Conservation (phyloP, 2,329 filamentous ascomycete species). For the Aspergillus caelatus region DNA sequence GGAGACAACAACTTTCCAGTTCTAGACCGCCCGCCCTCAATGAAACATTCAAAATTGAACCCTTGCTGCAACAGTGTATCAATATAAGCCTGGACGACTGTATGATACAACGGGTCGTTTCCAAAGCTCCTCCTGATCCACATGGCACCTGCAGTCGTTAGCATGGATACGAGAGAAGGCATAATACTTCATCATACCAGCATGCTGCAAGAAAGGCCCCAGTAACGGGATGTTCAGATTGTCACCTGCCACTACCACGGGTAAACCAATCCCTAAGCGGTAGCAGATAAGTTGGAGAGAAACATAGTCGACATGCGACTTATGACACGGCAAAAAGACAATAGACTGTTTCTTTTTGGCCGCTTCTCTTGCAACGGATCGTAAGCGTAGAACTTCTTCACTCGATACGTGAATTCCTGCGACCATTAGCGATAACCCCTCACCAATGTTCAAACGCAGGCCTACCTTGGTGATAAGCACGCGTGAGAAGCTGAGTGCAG, state of each 20-base stretch:
- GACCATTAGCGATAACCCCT: slow-evolving; percentile 8
- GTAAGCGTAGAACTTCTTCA: slow-evolving; percentile 83
- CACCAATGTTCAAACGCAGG: neutral
- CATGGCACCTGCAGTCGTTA: slow-evolving; percentile 68
- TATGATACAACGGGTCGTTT: slow-evolving; percentile 85
- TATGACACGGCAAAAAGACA: slow-evolving; percentile 91
- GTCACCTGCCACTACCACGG: slow-evolving; percentile 91
- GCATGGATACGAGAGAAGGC: neutral
- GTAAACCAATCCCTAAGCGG: slow-evolving; percentile 81
- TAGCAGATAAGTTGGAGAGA: slow-evolving; percentile 95
- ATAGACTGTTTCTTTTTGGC: slow-evolving; percentile 90
- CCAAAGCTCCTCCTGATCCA: slow-evolving; percentile 93
- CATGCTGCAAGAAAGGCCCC: slow-evolving; percentile 87
- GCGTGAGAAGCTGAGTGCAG: slow-evolving; percentile 80
- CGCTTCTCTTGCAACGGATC: slow-evolving; percentile 80
- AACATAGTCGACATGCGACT: slow-evolving; percentile 95
- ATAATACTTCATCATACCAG: slow-evolving; percentile 53
- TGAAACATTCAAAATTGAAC: slow-evolving; percentile 96
- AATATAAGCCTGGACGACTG: slow-evolving; percentile 94
- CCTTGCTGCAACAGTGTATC: slow-evolving; percentile 88
- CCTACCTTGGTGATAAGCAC: slow-evolving; percentile 88
- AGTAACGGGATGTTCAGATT: slow-evolving; percentile 94
- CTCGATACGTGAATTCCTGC: slow-evolving; percentile 86
- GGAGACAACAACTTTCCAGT: slow-evolving; percentile 92
- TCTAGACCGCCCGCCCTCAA: slow-evolving; percentile 88